Conservation (phyloP, 257 asterid genomes). For the Plantago major region DNA sequence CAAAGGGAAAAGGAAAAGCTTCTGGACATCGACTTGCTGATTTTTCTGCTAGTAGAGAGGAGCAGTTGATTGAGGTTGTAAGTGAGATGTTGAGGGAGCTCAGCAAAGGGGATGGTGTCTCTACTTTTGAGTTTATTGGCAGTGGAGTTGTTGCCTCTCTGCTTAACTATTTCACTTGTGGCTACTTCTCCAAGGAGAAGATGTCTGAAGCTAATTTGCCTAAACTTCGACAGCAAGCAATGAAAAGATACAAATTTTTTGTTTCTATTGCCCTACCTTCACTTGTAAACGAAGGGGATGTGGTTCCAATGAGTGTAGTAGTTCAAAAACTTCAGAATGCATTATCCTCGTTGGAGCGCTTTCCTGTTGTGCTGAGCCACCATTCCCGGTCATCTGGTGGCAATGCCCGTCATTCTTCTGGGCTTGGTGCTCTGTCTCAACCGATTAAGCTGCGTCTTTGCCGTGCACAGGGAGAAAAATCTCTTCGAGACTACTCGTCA, state of each 20-base stretch:
- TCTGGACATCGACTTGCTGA: conserved; percentile 43
- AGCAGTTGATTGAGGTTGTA: conserved; percentile 58
- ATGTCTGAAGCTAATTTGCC: conserved; percentile 62
- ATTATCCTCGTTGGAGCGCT: conserved; percentile 82
- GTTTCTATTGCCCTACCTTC: conserved; percentile 72
- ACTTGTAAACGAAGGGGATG: conserved; percentile 33
- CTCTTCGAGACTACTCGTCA: conserved; percentile 95
- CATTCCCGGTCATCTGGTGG: conserved; percentile 75
- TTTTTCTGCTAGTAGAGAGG: conserved; percentile 52
- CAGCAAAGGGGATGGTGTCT: conserved; percentile 83
- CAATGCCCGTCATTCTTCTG: conserved; percentile 82
- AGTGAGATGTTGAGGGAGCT: conserved; percentile 79
- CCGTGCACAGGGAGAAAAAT: conserved; percentile 85
- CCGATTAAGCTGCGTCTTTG: conserved; percentile 95
- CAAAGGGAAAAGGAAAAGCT: conserved; percentile 85
- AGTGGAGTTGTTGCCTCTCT: conserved; percentile 84
- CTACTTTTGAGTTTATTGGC: conserved; percentile 91
- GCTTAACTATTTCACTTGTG: conserved; percentile 81
- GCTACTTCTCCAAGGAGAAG: conserved; percentile 75
- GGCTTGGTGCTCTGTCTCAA: conserved; percentile 78
- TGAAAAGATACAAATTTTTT: conserved; percentile 74
- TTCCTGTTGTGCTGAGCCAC: conserved; percentile 89
- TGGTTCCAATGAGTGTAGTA: conserved; percentile 66
- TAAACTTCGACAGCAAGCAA: conserved; percentile 77
- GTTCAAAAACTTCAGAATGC: conserved; percentile 94